Evolutionary conservation across 225 moss, liverwort and hornwort species (phyloP), one percentile per base, ranked within the genome.

Genomic region (Takakia lepidozioides): DNA sequence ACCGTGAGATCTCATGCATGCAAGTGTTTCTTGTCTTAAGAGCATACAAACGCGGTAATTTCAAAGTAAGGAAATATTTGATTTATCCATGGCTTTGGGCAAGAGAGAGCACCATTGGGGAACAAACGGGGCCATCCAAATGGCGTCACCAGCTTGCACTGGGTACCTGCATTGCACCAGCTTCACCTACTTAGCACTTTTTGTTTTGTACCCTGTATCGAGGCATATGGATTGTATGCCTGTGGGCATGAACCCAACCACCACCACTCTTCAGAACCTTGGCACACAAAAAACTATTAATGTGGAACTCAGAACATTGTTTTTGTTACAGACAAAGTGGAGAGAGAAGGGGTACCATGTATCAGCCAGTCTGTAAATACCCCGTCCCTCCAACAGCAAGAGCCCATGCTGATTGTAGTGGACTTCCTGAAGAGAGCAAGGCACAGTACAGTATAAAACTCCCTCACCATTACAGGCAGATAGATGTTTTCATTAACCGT

Each of bases 121-220:
- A 68, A 99, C 91, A 67, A 80, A 99, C 3, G 98, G 98, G 34
- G 98, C 98, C 98, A 88, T 99, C 91, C 98, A 99, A 40, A 99
- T 99, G 26, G 82, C 85, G 30, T 99, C 98, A 45, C 98, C 98
- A 52, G 87, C 91, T 72, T 91, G 91, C 19, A 99, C 87, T 49
- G 87, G 87, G 49, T 87, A 76, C 95, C 90, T 95, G 75, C 73
- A 63, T 36, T 38, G 2, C 21, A 32, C 1, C 30, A 40, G 7
- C 2, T 43, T 36, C 8, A 8, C 11, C 16, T n/a, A 10, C 26
- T 24, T 15, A 19, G 21, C 24, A 22, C 47, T 24, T 9, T 8
- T 49, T 14, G 48, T 25, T 49, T 17, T 15, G 14, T 14, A 14
- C 15, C 14, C 38, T n/a, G n/a, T n/a, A n/a, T n/a, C n/a, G n/a